phyloP scores from a whole-genome alignment of 176 grass and related monocot species.

The Oryza rufipogon region DNA sequence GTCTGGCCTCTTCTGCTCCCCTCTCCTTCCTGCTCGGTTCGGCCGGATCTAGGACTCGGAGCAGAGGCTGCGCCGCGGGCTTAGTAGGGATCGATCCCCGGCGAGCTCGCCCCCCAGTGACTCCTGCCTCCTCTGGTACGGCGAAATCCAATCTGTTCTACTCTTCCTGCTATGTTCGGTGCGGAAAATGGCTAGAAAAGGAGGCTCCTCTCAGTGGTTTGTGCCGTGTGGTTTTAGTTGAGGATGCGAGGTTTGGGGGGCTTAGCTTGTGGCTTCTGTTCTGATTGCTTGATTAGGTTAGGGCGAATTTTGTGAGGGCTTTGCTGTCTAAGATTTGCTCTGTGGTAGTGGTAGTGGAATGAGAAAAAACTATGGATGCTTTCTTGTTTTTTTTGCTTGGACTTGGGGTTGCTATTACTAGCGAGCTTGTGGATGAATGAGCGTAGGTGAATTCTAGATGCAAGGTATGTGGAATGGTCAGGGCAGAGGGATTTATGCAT shows the following conservation, averaged over 20 bases:
- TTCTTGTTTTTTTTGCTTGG: neutral
- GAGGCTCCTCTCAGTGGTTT: neutral
- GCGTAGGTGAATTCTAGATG: neutral
- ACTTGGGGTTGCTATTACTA: neutral
- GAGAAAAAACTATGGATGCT: neutral
- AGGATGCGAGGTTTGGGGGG: neutral
- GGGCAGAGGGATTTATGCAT: neutral
- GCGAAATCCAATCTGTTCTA: neutral
- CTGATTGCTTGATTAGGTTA: neutral
- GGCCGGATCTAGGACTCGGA: slow-evolving; percentile 33
- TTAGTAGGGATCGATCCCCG: neutral
- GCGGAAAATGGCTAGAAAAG: slow-evolving; percentile 5
- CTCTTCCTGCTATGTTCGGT: neutral
- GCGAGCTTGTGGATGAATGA: neutral
- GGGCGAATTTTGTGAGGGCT: neutral
- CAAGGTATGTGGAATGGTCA: neutral
- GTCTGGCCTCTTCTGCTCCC: neutral
- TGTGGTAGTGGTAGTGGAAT: neutral
- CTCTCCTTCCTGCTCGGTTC: neutral
- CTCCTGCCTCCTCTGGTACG: slow-evolving; percentile 10
- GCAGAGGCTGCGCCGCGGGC: neutral
- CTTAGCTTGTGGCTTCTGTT: neutral
- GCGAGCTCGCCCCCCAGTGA: neutral
- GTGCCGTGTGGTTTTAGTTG: neutral
- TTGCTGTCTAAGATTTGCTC: slow-evolving; percentile 5